Percentiles rank a stretch among this genome's conserved stretches.
phyloP scores from a whole-genome alignment of 2,329 filamentous ascomycete genomes.

The Colletotrichum liriopes region DNA sequence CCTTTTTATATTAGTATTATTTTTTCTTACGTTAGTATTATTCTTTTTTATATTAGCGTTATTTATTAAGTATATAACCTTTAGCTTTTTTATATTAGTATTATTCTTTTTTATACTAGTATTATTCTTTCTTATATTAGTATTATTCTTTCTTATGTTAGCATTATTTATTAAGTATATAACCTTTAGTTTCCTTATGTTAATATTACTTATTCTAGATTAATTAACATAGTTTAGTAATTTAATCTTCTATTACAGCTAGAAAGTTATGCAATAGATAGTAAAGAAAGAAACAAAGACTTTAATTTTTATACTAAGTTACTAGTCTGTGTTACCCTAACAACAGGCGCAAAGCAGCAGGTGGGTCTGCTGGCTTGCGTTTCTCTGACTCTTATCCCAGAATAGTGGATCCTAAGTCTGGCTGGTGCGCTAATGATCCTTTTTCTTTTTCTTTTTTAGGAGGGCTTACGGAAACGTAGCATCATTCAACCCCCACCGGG shows the following conservation, averaged over 20 bases:
- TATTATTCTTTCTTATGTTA: slow-evolving; percentile 29
- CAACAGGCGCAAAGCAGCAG: not conserved
- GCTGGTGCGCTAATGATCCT: not conserved
- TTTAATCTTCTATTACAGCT: not conserved
- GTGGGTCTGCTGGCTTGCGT: not conserved
- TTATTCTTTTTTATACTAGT: too few relatives aligned
- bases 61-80: not conserved
- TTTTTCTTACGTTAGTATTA: not conserved
- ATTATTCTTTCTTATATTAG: slow-evolving; percentile 46
- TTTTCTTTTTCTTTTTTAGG: not conserved
- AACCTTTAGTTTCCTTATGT: not conserved
- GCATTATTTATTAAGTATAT: not conserved
- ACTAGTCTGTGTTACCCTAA: not conserved
- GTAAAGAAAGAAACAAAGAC: not conserved
- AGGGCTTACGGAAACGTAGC: not conserved
- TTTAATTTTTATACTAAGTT: not conserved
- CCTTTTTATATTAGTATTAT: too few relatives aligned
- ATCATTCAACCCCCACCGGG: not conserved
- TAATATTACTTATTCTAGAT: not conserved
- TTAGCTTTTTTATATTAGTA: slow-evolving; percentile 3
- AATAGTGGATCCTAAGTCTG: not conserved
- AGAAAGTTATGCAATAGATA: not conserved
- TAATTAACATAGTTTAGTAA: not conserved
- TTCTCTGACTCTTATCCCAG: not conserved
- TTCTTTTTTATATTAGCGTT: too few relatives aligned